phyloP scores from a whole-genome alignment of 768 basidiomycete genomes.

The Suillus decipiens region DNA sequence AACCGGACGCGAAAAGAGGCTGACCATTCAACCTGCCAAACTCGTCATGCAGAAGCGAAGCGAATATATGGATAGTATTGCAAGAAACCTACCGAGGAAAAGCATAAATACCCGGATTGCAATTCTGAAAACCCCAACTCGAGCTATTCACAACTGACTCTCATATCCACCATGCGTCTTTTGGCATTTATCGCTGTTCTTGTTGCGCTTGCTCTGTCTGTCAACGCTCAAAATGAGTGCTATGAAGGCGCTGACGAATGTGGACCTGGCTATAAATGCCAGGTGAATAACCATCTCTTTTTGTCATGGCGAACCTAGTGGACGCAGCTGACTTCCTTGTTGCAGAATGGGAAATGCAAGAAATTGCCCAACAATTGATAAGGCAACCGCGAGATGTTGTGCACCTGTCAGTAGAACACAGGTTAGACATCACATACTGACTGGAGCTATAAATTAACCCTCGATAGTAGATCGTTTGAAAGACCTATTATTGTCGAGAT shows the following conservation, averaged over 20 bases:
- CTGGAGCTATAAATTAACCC: not conserved
- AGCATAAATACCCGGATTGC: not conserved
- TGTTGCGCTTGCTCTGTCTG: not conserved
- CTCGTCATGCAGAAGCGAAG: not conserved
- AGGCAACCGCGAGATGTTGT: not conserved
- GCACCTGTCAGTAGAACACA: not conserved
- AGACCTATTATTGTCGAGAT: not conserved
- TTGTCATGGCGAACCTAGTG: not conserved
- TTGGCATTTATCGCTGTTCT: not conserved
- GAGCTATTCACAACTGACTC: not conserved
- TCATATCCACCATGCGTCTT: not conserved
- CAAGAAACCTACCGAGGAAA: not conserved
- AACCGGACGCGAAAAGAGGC: constrained; percentile 1
- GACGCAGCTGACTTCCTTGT: not conserved
- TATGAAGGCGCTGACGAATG: constrained; percentile 5
- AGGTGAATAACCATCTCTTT: not conserved
- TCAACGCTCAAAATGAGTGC: not conserved
- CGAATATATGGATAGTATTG: not conserved
- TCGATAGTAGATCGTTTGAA: not conserved
- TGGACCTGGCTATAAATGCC: not conserved
- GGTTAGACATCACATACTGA: not conserved
- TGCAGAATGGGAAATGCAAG: not conserved
- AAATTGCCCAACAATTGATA: not conserved
- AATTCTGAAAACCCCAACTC: not conserved
- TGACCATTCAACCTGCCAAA: not conserved